phyloP scores from a whole-genome alignment of 2,329 filamentous ascomycete species.

The Cryphonectria carpinicola region DNA sequence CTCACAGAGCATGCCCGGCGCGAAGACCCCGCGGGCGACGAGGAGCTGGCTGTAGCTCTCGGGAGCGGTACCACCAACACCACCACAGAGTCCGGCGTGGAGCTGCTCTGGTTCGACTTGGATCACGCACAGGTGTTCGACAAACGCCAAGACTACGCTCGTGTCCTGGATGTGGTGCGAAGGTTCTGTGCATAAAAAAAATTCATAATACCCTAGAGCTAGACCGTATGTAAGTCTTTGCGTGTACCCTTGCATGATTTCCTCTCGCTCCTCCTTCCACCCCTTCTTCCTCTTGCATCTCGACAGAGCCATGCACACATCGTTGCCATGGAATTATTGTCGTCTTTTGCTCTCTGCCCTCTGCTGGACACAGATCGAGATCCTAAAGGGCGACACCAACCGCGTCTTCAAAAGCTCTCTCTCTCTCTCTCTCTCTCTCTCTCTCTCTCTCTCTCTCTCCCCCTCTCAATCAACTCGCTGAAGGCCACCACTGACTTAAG shows the following conservation, averaged over 20 bases:
- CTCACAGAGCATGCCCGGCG: constrained; percentile 31
- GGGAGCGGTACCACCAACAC: constrained; percentile 34
- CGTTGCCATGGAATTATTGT: background rate
- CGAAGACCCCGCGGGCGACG: constrained; percentile 4
- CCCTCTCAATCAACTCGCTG: background rate
- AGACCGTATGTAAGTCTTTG: constrained; percentile 2
- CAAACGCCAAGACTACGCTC: constrained; percentile 26
- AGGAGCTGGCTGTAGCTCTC: constrained; percentile 33
- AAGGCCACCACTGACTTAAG: background rate
- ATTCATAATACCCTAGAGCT: background rate
- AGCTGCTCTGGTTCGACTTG: constrained; percentile 64
- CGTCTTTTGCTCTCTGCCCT: background rate
- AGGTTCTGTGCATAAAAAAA: constrained; percentile 16
- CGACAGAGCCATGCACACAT: background rate
- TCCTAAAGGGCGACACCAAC: background rate
- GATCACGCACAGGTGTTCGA: constrained; percentile 69
- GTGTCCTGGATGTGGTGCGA: constrained; percentile 20
- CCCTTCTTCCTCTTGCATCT: background rate
- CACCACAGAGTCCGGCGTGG: constrained; percentile 46
- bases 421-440: too few species aligned
- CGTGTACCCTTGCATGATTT: background rate
- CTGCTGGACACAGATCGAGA: background rate
- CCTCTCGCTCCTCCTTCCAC: background rate
- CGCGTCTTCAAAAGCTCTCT: background rate
- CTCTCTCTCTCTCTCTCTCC: too few species aligned